phyloP scores from a whole-genome alignment of 768 basidiomycete species.

The Arthromyces matolae region DNA sequence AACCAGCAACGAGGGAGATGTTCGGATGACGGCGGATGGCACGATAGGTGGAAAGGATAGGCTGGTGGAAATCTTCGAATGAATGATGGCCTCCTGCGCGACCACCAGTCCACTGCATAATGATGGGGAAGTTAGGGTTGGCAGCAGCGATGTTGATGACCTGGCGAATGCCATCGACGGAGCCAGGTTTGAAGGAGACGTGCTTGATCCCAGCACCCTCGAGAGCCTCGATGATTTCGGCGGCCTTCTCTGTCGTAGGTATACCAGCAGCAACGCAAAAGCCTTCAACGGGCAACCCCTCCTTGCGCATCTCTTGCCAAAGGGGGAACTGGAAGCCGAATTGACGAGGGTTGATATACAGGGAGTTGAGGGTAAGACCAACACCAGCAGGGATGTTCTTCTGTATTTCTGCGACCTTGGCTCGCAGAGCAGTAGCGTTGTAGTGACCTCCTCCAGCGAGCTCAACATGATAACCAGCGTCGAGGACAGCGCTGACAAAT shows the following conservation, averaged over 20 bases:
- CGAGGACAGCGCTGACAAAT: slow-evolving; percentile 89
- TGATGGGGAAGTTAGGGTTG: slow-evolving; percentile 94
- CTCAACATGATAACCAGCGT: slow-evolving; percentile 95
- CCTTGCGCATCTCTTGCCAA: slow-evolving; percentile 96
- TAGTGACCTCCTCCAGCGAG: slow-evolving; percentile 98
- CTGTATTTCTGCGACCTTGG: slow-evolving; percentile 93
- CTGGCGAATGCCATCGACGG: slow-evolving; percentile 95
- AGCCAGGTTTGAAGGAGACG: slow-evolving; percentile 97
- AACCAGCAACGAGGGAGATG: slow-evolving; percentile 87
- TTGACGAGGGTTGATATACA: slow-evolving; percentile 98
- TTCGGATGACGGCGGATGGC: slow-evolving; percentile 87
- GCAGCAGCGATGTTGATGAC: slow-evolving; percentile 93
- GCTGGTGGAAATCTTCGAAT: slow-evolving; percentile 98
- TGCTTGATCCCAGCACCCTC: slow-evolving; percentile 87
- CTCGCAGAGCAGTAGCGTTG: slow-evolving; percentile 81
- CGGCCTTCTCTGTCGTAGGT: slow-evolving; percentile 94
- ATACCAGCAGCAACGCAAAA: slow-evolving; percentile 99
- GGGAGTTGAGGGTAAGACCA: slow-evolving; percentile 89
- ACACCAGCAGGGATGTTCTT: slow-evolving; percentile 79
- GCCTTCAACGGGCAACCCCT: slow-evolving; percentile 95
- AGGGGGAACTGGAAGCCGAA: slow-evolving; percentile 96
- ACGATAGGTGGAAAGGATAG: slow-evolving; percentile 85
- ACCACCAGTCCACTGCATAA: slow-evolving; percentile 98
- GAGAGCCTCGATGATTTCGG: slow-evolving; percentile 89
- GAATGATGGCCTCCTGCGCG: slow-evolving; percentile 98